A percentile compares a stretch with the other conserved stretches of the same genome.
Conservation (phyloP, 2,329 filamentous ascomycete genomes). For the Herpomyces periplanetae region DNA sequence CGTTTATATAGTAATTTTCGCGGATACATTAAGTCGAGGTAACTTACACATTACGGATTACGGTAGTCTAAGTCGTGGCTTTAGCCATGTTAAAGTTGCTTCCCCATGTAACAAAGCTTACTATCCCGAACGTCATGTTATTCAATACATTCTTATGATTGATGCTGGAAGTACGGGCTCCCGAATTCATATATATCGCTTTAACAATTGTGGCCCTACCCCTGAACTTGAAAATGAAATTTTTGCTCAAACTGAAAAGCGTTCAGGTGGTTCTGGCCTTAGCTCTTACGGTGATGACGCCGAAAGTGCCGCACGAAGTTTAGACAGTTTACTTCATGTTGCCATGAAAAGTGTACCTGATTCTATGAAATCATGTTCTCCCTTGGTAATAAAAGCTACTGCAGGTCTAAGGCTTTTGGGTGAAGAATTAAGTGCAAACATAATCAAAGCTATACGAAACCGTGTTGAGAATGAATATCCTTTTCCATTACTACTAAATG, state of each 20-base stretch:
- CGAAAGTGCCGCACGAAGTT: slow-evolving; percentile 47
- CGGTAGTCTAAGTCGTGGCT: no score
- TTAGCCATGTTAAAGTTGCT: no score
- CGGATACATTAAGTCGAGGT: no score
- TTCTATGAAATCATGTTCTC: slow-evolving; percentile 57
- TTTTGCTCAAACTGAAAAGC: slow-evolving; percentile 73
- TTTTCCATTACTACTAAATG: slow-evolving; percentile 60
- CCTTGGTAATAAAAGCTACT: slow-evolving; percentile 87
- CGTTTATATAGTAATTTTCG: no score
- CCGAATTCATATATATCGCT: slow-evolving; percentile 89
- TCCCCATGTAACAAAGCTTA: slow-evolving; percentile 49
- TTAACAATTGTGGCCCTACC: slow-evolving; percentile 91
- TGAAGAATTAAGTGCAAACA: slow-evolving; percentile 34
- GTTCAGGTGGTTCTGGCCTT: slow-evolving; percentile 31
- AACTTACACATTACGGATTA: no score
- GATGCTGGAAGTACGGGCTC: slow-evolving; percentile 92
- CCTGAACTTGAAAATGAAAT: slow-evolving; percentile 70
- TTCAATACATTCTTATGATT: slow-evolving; percentile 95
- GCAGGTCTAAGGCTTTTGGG: slow-evolving; percentile 68
- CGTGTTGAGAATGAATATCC: slow-evolving; percentile 64
- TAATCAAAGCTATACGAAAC: slow-evolving; percentile 41
- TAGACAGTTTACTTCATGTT: slow-evolving; percentile 54
- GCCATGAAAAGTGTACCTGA: slow-evolving; percentile 55
- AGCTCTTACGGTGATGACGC: slow-evolving; percentile 62
- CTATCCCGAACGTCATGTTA: slow-evolving; percentile 57